Conservation (phyloP, 352 stramenopile genomes). For the Pythium aphanidermatum region DNA sequence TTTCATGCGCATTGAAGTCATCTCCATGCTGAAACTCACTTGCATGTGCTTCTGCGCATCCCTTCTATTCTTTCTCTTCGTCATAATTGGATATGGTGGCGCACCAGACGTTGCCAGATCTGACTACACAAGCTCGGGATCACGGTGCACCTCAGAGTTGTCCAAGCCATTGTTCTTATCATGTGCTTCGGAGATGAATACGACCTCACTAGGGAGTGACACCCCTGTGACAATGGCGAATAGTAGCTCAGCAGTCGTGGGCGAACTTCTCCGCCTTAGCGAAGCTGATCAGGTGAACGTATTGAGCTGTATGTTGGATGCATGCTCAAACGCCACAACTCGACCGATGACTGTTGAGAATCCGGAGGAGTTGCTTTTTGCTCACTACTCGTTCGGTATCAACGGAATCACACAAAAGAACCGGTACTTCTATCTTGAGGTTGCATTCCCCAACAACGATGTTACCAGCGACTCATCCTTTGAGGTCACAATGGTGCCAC, state of each 20-base stretch:
- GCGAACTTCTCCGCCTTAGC: constrained; percentile 30
- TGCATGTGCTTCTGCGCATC: constrained; percentile 19
- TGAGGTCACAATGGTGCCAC: constrained; percentile 43
- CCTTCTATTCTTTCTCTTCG: constrained; percentile 35
- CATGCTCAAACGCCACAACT: constrained; percentile 40
- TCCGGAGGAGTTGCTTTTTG: constrained; percentile 28
- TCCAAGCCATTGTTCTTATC: constrained; percentile 26
- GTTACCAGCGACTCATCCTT: constrained; percentile 26
- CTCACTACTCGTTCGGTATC: constrained; percentile 52
- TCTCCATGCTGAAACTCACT: constrained; percentile 50
- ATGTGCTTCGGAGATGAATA: constrained; percentile 18
- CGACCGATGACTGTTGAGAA: constrained; percentile 22
- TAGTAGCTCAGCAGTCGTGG: constrained; percentile 29
- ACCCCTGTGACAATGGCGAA: constrained; percentile 13
- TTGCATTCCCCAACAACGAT: constrained; percentile 40
- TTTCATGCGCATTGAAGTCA: constrained; percentile 61
- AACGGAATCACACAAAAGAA: constrained; percentile 43
- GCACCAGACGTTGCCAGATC: constrained; percentile 31
- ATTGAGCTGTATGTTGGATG: constrained; percentile 46
- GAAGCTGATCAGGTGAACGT: constrained; percentile 24
- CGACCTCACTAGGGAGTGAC: neutral
- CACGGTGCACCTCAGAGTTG: constrained; percentile 51
- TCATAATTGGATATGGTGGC: constrained; percentile 34
- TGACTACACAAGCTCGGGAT: constrained; percentile 44
- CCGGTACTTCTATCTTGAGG: constrained; percentile 58